phyloP scores from a whole-genome alignment of 1,284 basidiomycete genomes.

The Termitomyces sp. region DNA sequence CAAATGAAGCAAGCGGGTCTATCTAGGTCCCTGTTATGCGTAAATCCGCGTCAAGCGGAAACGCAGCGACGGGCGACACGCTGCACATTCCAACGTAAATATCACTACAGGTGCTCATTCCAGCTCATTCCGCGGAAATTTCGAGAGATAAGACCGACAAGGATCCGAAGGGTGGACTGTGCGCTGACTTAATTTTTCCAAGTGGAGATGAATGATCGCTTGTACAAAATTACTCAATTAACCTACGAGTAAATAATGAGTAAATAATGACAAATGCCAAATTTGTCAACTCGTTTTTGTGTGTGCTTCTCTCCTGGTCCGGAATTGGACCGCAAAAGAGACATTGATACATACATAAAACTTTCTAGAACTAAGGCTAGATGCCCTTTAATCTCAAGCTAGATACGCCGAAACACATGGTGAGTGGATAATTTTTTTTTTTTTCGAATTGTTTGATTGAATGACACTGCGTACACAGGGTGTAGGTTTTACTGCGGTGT shows the following conservation, averaged over 20 bases:
- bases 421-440: neutral
- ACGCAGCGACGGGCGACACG: neutral
- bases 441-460: neutral
- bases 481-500: conserved; percentile 10
- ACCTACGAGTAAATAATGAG: neutral
- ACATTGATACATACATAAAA: neutral
- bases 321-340: neutral
- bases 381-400: conserved; percentile 11
- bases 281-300: neutral
- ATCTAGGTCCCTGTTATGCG: neutral
- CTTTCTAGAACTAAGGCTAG: neutral
- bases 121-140: neutral
- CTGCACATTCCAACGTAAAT: neutral
- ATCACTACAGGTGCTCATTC: neutral
- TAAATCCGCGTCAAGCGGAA: neutral
- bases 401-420: conserved; percentile 17
- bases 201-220: neutral
- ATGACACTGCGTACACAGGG: conserved; percentile 8
- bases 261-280: conserved; percentile 10
- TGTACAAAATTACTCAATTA: neutral
- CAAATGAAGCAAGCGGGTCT: neutral
- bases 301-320: neutral
- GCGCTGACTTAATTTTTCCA: conserved; percentile 1
- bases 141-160: no score
- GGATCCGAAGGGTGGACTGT: no score